phyloP scores from a whole-genome alignment of 1,284 basidiomycete genomes.

The Leccinum holopus region DNA sequence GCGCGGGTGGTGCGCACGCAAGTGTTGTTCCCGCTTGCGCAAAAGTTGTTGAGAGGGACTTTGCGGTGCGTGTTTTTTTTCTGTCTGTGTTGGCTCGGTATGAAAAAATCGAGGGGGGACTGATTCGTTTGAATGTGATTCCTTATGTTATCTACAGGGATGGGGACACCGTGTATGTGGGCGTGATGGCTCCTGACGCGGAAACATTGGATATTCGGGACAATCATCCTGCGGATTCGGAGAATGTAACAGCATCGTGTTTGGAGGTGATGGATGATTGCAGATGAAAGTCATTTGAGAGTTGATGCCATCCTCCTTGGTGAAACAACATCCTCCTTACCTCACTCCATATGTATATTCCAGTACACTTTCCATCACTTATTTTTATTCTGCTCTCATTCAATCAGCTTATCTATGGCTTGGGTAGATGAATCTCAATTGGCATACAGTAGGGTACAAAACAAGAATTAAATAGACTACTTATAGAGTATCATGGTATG shows the following conservation, averaged over 20 bases:
- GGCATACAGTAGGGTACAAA: too few species aligned
- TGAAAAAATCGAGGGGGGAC: background rate
- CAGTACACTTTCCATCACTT: too few species aligned
- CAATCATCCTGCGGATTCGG: constrained; percentile 34
- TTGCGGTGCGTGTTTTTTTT: constrained; percentile 52
- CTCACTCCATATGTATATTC: too few species aligned
- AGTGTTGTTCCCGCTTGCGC: constrained; percentile 77
- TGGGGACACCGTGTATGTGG: constrained; percentile 33
- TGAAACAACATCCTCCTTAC: too few species aligned
- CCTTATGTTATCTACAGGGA: constrained; percentile 23
- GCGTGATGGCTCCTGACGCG: constrained; percentile 13
- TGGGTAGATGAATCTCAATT: too few species aligned
- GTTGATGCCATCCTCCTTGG: too few species aligned
- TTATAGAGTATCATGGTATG: too few species aligned
- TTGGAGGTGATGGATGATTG: background rate
- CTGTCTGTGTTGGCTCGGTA: background rate
- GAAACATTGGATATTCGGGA: constrained; percentile 32
- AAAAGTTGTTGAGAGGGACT: constrained; percentile 71
- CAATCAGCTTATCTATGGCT: too few species aligned
- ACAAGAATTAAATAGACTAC: too few species aligned
- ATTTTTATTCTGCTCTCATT: too few species aligned
- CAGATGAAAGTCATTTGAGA: background rate
- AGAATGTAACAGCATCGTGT: constrained; percentile 1
- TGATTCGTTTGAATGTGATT: background rate
- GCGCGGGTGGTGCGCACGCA: constrained; percentile 76